These are phyloP conservation scores for Tetraselmis striata DNA, from an alignment of 139 green algal species.

Conservation along the genomic window DNA sequence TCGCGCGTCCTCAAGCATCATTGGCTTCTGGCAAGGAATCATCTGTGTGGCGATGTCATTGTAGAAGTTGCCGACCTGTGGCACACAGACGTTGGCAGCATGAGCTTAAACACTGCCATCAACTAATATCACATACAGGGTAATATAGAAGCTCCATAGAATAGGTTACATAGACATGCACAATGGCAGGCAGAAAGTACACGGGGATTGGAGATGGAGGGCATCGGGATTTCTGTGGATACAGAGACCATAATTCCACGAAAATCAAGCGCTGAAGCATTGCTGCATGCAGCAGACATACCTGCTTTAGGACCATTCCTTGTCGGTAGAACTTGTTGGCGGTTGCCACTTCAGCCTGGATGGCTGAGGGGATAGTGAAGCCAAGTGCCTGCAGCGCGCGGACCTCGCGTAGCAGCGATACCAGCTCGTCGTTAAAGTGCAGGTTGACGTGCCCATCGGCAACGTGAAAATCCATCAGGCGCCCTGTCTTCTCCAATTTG, in stretches of 20 bases:
- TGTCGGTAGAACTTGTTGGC: slow-evolving; percentile 69
- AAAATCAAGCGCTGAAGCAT: too few species aligned
- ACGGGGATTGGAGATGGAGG: too few species aligned
- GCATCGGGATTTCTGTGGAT: too few species aligned
- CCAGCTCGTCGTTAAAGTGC: slow-evolving; percentile 66
- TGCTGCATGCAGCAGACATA: too few species aligned
- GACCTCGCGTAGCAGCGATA: slow-evolving; percentile 59
- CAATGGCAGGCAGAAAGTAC: background rate
- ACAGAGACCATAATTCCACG: too few species aligned
- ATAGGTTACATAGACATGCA: background rate
- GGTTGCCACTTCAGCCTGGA: slow-evolving; percentile 37
- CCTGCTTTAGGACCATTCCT: slow-evolving; percentile 69
- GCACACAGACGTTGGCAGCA: background rate
- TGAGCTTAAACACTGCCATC: background rate
- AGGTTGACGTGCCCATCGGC: slow-evolving; percentile 58
- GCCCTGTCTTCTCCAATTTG: slow-evolving; percentile 50
- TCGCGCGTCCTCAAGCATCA: slow-evolving; percentile 69
- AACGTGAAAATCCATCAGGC: slow-evolving; percentile 67
- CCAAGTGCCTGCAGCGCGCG: slow-evolving; percentile 18
- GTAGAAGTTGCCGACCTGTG: slow-evolving; percentile 84
- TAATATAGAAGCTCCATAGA: background rate
- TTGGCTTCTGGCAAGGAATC: slow-evolving; percentile 74
- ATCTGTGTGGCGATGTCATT: slow-evolving; percentile 77
- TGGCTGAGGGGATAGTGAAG: slow-evolving; percentile 12
- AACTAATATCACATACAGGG: background rate